Base-by-base conservation (phyloP, 1,139 yeast genomes). In the Pneumocystis canis region DNA sequence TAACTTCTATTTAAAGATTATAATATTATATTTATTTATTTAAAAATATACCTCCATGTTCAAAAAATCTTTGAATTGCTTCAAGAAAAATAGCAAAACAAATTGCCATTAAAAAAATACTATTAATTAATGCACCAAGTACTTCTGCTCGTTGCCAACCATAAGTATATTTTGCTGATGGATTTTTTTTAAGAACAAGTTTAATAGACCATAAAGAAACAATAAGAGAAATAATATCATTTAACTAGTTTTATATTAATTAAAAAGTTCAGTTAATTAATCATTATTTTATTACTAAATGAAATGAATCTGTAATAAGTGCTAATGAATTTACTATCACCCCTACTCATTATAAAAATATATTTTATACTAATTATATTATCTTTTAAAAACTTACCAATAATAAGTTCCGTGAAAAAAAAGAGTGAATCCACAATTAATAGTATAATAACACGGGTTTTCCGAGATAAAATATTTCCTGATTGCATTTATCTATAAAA, bases 131-230 rank as follows among this genome's bases (percentile, higher is more conserved):
- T 3, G 98, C 98, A 66, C 95, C 95, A 68, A 87, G 77, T 63
- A 87, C 87, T 73, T 87, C 95, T 4, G 95, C 95, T 70, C 95
- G 79, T 72, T 87, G 84, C 97, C 98, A 69, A 89, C 80, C 67
- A 89, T 90, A 75, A 88, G 97, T 5, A 97, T 97, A 71, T 97
- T 80, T 75, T 88, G 95, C 54, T 9, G 67, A 60, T 20, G 67
- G 25, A 9, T 41, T 54, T 31, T 30, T 62, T 11, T n/a, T 47
- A 31, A 41, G 9, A 11, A 18, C 33, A 7, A 33, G 25, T 40
- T 82, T 81, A 32, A 92, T 97, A 0, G 98, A 98, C 97, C 97
- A 92, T 53, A 90, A 78, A 0, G 98, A 98, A 63, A 92, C 92
- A 31, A 90, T 69, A 60, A 92, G 78, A 0, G 97, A 89, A 65